Base-by-base conservation (phyloP, 192 early-diverging fungal species). In the Kickxella alabastrina region DNA sequence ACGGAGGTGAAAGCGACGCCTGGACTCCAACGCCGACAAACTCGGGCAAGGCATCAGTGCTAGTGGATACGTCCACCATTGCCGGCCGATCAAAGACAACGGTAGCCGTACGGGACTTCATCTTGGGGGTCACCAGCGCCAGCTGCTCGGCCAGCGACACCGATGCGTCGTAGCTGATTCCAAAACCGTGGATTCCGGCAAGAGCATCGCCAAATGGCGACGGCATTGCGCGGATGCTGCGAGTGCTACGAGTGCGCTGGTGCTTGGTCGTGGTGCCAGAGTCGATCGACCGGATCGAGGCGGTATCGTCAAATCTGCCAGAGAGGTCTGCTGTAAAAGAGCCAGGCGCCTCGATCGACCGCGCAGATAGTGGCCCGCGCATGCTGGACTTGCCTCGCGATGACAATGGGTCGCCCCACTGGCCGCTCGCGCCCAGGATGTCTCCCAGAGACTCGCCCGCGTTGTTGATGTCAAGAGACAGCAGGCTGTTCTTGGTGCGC, bases 101-200 rank as follows among this genome's bases (percentile, higher is more conserved):
- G 15, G 51, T 67, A 6, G 52, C 41, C 6, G 29, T 31, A 28
- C 27, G 37, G 8, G 57, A 38, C 18, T 51, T 52, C 17, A 49
- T 49, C 26, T 28, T 49, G 19, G 47, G 47, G 10, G 59, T 54
- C 1, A 64, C 57, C 7, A 56, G 52, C 0, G 64, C 59, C 35
- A 74, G 43, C 47, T 74, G 70, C 59, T 60, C 70, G 4, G 70
- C 70, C 47, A 74, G 34, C 1, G 43, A 59, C 10, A 74, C 59
- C 0, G 70, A 67, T 21, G 50, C 58, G 21, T 57, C 64, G 21
- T 54, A 74, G 14, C 70, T 59, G 23, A 73, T 55, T 9, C 63
- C 70, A 60, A 73, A 73, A 13, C 49, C 62, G 38, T 27, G 34
- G 19, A 17, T n/a, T 6, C 47, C 19, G 4, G 47, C 41, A 29